These are phyloP conservation scores for Tulasnella sp. DNA, from an alignment of 768 basidiomycete species.

Conservation along the genomic window DNA sequence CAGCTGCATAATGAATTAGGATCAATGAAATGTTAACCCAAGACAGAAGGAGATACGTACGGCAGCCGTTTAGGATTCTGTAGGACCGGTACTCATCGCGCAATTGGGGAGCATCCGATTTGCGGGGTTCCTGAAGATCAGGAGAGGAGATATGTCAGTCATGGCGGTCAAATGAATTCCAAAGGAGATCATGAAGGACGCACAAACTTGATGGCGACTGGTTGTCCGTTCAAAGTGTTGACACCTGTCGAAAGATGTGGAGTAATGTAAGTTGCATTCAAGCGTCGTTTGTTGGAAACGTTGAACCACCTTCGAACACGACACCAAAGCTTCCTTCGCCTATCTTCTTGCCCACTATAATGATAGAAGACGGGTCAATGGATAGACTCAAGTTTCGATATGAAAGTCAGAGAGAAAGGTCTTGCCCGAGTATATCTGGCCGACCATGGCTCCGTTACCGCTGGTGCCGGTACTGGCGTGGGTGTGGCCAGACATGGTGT, in stretches of 20 bases:
- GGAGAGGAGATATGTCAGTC: constrained; percentile 8
- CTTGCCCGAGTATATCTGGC: constrained; percentile 30
- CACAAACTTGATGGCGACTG: constrained; percentile 97
- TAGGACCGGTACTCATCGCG: constrained; percentile 96
- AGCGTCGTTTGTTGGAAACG: not conserved
- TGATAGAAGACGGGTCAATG: constrained; percentile 21
- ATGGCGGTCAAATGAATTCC: not conserved
- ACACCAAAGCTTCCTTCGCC: constrained; percentile 99
- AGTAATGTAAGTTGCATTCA: not conserved
- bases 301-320: constrained; percentile 76
- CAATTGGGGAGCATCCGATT: constrained; percentile 95
- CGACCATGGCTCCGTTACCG: constrained; percentile 24
- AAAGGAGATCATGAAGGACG: constrained; percentile 25
- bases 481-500: not conserved
- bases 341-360: constrained; percentile 86
- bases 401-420: too few species aligned
- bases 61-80: constrained; percentile 82
- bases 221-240: constrained; percentile 64
- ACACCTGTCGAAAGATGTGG: constrained; percentile 40
- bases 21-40: constrained; percentile 20
- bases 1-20: constrained; percentile 41
- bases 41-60: constrained; percentile 37
- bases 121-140: constrained; percentile 69
- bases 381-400: too few species aligned
- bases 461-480: not conserved